These are phyloP conservation scores for Juglanconis juglandina DNA, from an alignment of 2,329 filamentous ascomycete genomes.

Conservation along the genomic window DNA sequence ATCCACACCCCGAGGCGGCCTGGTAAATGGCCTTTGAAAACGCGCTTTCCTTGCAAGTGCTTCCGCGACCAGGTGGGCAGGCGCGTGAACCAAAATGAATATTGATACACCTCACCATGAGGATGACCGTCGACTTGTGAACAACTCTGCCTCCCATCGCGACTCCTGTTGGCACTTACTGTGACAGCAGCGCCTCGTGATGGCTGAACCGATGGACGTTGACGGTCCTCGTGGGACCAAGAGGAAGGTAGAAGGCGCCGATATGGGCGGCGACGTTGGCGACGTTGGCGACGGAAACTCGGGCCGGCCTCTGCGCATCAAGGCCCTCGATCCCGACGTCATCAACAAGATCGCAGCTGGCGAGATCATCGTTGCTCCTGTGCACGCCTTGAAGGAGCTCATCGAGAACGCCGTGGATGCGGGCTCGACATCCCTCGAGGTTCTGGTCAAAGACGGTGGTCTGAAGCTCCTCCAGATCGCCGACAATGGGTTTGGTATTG, in stretches of 20 bases:
- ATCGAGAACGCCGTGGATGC: constrained; percentile 98
- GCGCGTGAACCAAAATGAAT: neutral
- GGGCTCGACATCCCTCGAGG: constrained; percentile 86
- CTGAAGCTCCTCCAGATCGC: constrained; percentile 94
- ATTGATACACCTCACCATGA: too few species aligned
- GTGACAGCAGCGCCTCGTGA: constrained; percentile 13
- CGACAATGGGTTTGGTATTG: constrained; percentile 93
- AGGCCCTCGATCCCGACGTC: constrained; percentile 87
- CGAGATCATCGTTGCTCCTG: constrained; percentile 95
- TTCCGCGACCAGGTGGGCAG: neutral
- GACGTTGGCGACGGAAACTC: constrained; percentile 10
- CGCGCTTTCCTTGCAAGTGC: neutral
- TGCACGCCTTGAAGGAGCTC: constrained; percentile 92
- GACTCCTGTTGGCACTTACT: neutral
- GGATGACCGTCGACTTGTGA: too few species aligned
- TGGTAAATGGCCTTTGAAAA: neutral
- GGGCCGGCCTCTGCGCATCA: constrained; percentile 11
- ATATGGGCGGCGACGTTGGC: neutral
- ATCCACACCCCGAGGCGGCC: too few species aligned
- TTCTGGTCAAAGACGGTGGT: constrained; percentile 90
- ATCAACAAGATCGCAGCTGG: constrained; percentile 98
- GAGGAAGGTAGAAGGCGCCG: constrained; percentile 40
- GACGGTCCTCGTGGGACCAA: constrained; percentile 44
- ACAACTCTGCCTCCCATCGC: too few species aligned
- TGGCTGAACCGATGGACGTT: constrained; percentile 43